These are phyloP conservation scores for Pilatotrama ljubarskyi DNA, from an alignment of 768 basidiomycete genomes.

Conservation along the genomic window DNA sequence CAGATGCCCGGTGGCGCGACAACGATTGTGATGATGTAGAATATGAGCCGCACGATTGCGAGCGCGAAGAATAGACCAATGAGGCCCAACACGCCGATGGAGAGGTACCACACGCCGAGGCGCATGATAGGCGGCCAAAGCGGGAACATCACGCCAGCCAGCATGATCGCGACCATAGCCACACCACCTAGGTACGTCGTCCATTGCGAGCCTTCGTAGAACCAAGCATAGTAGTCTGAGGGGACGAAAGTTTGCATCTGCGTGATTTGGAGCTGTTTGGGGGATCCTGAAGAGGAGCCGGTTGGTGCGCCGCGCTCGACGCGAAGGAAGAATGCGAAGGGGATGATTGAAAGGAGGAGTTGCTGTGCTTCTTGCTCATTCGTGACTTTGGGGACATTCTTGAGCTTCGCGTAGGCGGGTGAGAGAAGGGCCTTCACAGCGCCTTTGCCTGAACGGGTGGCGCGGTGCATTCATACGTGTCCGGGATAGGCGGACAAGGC, in stretches of 20 bases:
- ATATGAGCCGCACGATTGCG: conserved; percentile 87
- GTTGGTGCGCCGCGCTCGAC: conserved; percentile 73
- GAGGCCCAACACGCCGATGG: conserved; percentile 82
- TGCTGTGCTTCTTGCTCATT: conserved; percentile 73
- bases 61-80: conserved; percentile 89
- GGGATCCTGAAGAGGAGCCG: conserved; percentile 67
- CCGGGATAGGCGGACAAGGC: not conserved
- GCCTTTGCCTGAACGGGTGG: conserved; percentile 67
- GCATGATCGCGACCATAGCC: conserved; percentile 89
- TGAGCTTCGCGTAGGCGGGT: conserved; percentile 88
- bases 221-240: conserved; percentile 93
- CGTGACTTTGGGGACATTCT: conserved; percentile 72
- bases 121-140: conserved; percentile 95
- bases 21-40: conserved; percentile 91
- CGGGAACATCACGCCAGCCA: conserved; percentile 98
- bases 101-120: conserved; percentile 94
- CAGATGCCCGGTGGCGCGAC: conserved; percentile 90
- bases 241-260: conserved; percentile 77
- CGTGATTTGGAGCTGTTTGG: conserved; percentile 78
- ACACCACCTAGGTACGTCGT: conserved; percentile 89
- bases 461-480: conserved; percentile 1
- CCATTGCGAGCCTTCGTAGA: conserved; percentile 93
- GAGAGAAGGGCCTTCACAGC: conserved; percentile 91
- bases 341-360: conserved; percentile 69
- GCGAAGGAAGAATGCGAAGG: conserved; percentile 89